Conservation (phyloP, 345 rosid genomes). For the Isatis tinctoria region DNA sequence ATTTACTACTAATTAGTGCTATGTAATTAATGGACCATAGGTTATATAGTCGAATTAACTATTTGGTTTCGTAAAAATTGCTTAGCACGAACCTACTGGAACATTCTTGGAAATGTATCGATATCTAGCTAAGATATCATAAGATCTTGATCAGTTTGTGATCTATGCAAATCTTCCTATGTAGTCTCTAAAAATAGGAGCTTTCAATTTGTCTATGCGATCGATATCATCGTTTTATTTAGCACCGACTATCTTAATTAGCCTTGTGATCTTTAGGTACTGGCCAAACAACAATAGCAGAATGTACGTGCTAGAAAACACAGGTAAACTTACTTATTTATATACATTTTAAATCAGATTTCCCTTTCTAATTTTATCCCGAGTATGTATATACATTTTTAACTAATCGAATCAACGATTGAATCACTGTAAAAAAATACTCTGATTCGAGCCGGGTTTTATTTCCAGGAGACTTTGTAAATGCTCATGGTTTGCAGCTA, state of each 20-base stretch:
- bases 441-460: neutral
- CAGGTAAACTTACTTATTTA: conserved; percentile 46
- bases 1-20: neutral
- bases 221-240: neutral
- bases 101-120: neutral
- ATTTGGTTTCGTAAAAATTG: neutral
- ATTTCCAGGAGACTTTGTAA: conserved; percentile 76
- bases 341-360: neutral
- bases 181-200: neutral
- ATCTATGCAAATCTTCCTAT: neutral
- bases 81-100: neutral
- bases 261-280: conserved; percentile 48
- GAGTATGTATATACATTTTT: neutral
- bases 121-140: neutral
- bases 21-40: neutral
- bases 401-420: neutral
- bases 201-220: neutral
- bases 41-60: neutral
- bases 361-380: neutral
- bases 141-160: neutral
- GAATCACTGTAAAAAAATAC: neutral
- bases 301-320: conserved; percentile 96
- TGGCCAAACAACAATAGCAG: conserved; percentile 99
- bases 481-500: conserved; percentile 62
- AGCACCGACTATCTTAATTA: neutral